phyloP scores from a whole-genome alignment of 1,284 basidiomycete species.

The Amylostereum chailletii region DNA sequence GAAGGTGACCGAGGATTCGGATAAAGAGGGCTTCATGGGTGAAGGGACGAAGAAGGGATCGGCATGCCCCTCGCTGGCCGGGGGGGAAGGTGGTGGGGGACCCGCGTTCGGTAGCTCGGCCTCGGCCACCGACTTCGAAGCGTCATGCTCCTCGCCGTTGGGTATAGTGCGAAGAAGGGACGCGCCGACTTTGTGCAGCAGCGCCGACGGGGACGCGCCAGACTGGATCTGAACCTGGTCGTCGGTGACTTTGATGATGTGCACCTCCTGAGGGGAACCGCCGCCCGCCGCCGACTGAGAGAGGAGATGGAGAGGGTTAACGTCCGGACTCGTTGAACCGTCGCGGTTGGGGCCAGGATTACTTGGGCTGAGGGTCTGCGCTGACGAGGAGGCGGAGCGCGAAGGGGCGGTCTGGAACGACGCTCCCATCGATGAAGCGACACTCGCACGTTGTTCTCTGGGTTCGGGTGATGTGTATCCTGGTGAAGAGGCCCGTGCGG shows the following conservation, averaged over 20 bases:
- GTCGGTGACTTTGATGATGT: slow-evolving; percentile 42
- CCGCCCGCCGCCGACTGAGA: slow-evolving; percentile 5
- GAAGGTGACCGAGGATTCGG: slow-evolving; percentile 9
- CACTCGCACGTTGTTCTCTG: slow-evolving; percentile 11
- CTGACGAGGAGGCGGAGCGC: slow-evolving; percentile 7
- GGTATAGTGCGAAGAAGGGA: slow-evolving; percentile 26
- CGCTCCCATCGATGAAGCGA: slow-evolving; percentile 15
- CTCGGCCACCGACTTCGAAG: slow-evolving; percentile 8
- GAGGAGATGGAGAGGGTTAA: slow-evolving; percentile 28
- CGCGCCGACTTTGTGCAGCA: slow-evolving; percentile 29
- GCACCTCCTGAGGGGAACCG: slow-evolving; percentile 33
- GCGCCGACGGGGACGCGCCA: slow-evolving; percentile 27
- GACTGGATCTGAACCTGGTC: slow-evolving; percentile 35
- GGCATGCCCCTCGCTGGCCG: slow-evolving; percentile 43
- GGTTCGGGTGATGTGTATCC: slow-evolving; percentile 14
- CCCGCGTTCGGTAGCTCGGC: slow-evolving; percentile 24
- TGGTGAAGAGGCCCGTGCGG: slow-evolving; percentile 17
- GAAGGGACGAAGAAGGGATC: slow-evolving; percentile 14
- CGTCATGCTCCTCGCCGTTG: slow-evolving; percentile 14
- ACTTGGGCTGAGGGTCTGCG: not conserved
- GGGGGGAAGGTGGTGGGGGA: slow-evolving; percentile 60
- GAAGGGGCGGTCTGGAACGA: slow-evolving; percentile 18
- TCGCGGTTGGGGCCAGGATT: too few species aligned
- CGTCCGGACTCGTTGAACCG: not conserved
- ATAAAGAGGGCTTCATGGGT: slow-evolving; percentile 10